Evolutionary conservation across 805 yeast species (phyloP).

Genomic region (Ogataea nitratoaversa): DNA sequence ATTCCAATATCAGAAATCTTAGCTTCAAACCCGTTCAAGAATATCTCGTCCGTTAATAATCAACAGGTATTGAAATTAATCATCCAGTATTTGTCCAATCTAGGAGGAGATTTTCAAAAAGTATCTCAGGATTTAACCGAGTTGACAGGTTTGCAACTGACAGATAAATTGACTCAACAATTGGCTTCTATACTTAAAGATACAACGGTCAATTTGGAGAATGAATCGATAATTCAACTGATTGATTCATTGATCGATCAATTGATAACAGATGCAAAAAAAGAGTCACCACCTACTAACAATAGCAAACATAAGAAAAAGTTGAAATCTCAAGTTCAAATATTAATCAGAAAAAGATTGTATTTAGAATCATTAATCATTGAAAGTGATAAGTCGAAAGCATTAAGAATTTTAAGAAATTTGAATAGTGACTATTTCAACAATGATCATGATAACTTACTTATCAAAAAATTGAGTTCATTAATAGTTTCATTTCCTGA

Average conservation of each 20-base stretch:
- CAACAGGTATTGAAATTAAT: constrained; percentile 19
- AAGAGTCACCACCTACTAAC: background rate
- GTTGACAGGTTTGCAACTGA: constrained; percentile 15
- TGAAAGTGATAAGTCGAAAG: constrained; percentile 27
- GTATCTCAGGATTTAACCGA: constrained; percentile 12
- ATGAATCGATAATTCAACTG: background rate
- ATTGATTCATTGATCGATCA: constrained; percentile 5
- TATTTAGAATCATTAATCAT: constrained; percentile 38
- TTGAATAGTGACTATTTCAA: constrained; percentile 22
- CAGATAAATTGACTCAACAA: constrained; percentile 8
- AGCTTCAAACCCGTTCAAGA: constrained; percentile 16
- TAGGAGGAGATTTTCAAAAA: constrained; percentile 13
- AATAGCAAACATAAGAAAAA: background rate
- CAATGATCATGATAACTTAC: constrained; percentile 3
- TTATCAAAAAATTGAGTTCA: constrained; percentile 16
- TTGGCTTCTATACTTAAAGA: constrained; percentile 7
- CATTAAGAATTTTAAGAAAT: constrained; percentile 35
- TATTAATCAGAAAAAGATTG: constrained; percentile 36
- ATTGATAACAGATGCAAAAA: constrained; percentile 1
- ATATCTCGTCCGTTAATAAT: constrained; percentile 10
- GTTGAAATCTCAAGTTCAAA: constrained; percentile 19
- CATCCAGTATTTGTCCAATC: constrained; percentile 16
- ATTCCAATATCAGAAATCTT: constrained; percentile 5
- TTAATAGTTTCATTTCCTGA: constrained; percentile 27
- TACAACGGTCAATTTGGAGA: constrained; percentile 4